Conservation (phyloP, 2,329 filamentous ascomycete species). For the Pleoardoris graminearum region DNA sequence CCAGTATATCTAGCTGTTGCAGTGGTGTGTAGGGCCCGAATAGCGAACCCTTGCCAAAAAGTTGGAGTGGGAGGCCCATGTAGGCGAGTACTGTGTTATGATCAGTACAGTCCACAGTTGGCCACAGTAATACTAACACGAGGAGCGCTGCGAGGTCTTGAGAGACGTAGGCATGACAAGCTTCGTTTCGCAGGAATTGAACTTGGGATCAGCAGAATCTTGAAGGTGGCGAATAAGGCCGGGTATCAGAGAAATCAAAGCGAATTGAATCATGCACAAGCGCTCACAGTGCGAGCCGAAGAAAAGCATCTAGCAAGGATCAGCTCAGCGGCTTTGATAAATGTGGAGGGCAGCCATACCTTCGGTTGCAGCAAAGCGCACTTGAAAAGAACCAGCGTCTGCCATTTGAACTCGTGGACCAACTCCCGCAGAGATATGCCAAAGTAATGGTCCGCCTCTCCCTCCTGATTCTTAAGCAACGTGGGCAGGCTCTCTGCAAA, state of each 20-base stretch:
- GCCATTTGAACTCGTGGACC: constrained; percentile 91
- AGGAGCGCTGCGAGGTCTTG: constrained; percentile 87
- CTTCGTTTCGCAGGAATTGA: constrained; percentile 79
- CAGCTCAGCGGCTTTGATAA: constrained; percentile 7
- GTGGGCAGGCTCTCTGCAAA: constrained; percentile 84
- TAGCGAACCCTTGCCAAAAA: constrained; percentile 94
- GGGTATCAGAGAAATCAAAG: constrained; percentile 91
- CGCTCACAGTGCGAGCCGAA: constrained; percentile 96
- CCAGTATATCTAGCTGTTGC: constrained; percentile 91
- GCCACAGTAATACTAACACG: constrained; percentile 52
- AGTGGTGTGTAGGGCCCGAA: constrained; percentile 97
- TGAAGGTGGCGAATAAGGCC: constrained; percentile 88
- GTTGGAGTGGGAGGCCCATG: constrained; percentile 91
- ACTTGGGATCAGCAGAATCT: constrained; percentile 91
- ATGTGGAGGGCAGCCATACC: constrained; percentile 56
- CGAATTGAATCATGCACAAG: constrained; percentile 98
- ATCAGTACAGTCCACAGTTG: constrained; percentile 24
- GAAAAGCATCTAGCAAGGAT: constrained; percentile 79
- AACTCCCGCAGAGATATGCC: constrained; percentile 85
- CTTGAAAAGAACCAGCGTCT: constrained; percentile 92
- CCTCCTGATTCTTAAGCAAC: constrained; percentile 64
- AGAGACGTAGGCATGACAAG: constrained; percentile 79
- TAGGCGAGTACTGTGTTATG: constrained; percentile 70
- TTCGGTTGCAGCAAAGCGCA: constrained; percentile 92
- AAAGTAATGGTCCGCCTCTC: constrained; percentile 82